Base-by-base conservation (phyloP, 2,329 filamentous ascomycete species). In the Beauveria sp. region DNA sequence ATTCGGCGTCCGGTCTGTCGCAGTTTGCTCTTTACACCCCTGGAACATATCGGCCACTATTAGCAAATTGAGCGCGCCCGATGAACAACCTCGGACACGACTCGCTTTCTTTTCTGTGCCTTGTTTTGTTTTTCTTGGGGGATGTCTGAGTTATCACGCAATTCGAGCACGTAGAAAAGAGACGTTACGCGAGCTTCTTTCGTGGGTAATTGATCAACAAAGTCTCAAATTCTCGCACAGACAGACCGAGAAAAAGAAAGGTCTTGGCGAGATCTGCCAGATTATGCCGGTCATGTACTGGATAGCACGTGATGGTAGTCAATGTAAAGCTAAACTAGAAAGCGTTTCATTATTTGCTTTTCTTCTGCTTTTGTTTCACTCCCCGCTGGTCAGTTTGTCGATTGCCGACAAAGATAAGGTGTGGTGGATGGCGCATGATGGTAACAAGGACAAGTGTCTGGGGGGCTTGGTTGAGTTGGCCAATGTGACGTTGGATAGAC, bases 291-390 rank as follows among this genome's bases (percentile, higher is more conserved):
- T 43, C 16, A 43, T 20, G 42, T 18, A 43, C 43, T 16, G 12
- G 12, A 48, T n/a, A n/a, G 24, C 48, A 51, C 57, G 55, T 60
- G 48, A 49, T 31, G 46, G 7, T 16, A 14, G 24, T 24, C 48
- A 22, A 12, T 14, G 24, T n/a, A 26, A 60, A 28, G 57, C 57
- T 60, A 60, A 24, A 24, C 38, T 28, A 34, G 22, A 51, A 51
- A 45, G 56, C 38, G 46, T 31, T 53, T 53, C 20, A 40, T 46
- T 60, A 45, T 60, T 46, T 60, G 26, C 49, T 45, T 53, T 53
- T 53, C 28, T 22, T 20, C 1, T 9, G 1, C 8, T n/a, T 24
- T 7, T 20, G 5, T 38, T 14, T 38, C 34, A 38, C 34, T 38
- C 10, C 3, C 12, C 5, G 34, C 34, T 38, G 12, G 49, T n/a